Conservation (phyloP, 2,329 filamentous ascomycete genomes). For the Myriosclerotinia scirpicola region DNA sequence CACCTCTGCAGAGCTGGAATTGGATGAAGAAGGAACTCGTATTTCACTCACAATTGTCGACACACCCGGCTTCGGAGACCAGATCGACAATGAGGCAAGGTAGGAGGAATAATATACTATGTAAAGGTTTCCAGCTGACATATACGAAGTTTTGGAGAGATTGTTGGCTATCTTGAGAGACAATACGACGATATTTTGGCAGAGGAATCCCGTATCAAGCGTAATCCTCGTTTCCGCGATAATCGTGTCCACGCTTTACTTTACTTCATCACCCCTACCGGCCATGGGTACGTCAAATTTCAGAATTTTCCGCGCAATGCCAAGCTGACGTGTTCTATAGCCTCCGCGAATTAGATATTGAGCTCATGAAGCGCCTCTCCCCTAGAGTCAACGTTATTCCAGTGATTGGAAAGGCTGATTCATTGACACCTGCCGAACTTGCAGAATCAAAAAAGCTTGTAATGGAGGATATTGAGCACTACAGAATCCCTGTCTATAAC, state of each 20-base stretch:
- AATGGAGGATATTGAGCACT: conserved; percentile 99
- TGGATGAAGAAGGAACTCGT: conserved; percentile 97
- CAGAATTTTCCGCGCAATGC: neutral
- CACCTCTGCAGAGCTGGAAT: conserved; percentile 70
- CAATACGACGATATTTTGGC: conserved; percentile 99
- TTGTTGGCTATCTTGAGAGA: conserved; percentile 96
- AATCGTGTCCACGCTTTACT: conserved; percentile 97
- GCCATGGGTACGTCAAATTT: conserved; percentile 71
- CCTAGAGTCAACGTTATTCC: conserved; percentile 98
- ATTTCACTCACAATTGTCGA: conserved; percentile 98
- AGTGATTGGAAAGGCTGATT: conserved; percentile 97
- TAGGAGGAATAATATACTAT: conserved; percentile 45
- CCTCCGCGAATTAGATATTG: conserved; percentile 97
- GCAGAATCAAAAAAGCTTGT: conserved; percentile 99
- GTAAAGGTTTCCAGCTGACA: conserved; percentile 36
- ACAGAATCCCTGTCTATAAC: conserved; percentile 99
- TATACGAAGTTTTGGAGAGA: conserved; percentile 79
- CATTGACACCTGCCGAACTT: conserved; percentile 91
- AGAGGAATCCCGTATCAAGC: conserved; percentile 99
- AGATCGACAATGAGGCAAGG: conserved; percentile 99
- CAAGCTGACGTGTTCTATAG: conserved; percentile 48
- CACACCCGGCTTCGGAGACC: conserved; percentile 96
- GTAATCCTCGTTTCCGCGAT: conserved; percentile 99
- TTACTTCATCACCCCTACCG: conserved; percentile 99
- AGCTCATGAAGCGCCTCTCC: conserved; percentile 98